phyloP scores from a whole-genome alignment of 352 stramenopile species.

The Phytophthora litchii region DNA sequence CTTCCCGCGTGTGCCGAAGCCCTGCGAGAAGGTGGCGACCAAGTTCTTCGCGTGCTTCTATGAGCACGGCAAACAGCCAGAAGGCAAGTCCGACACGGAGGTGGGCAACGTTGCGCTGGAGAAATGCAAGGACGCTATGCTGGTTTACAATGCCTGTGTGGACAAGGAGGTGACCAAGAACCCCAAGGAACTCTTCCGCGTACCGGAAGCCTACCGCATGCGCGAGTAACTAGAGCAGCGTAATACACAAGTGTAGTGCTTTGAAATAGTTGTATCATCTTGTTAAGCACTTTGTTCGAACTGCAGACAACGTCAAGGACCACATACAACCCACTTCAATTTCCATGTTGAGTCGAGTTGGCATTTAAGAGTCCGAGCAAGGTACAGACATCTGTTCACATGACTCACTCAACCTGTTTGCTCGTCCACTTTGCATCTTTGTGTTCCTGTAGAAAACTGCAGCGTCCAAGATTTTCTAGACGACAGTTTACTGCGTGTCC shows the following conservation, averaged over 20 bases:
- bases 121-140: conserved; percentile 56
- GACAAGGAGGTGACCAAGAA: conserved; percentile 55
- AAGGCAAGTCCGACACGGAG: conserved; percentile 57
- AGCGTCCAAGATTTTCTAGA: conserved; percentile 12
- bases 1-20: conserved; percentile 78
- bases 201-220: conserved; percentile 80
- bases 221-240: conserved; percentile 41
- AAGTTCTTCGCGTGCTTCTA: conserved; percentile 87
- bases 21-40: conserved; percentile 70
- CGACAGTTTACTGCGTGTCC: conserved; percentile 74
- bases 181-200: conserved; percentile 81
- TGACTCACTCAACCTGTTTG: conserved; percentile 5
- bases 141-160: conserved; percentile 81
- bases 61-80: conserved; percentile 75
- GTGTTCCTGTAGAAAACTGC: conserved; percentile 10
- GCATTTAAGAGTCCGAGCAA: conserved; percentile 30
- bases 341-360: conserved; percentile 39
- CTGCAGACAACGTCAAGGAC: conserved; percentile 17
- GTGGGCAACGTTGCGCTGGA: conserved; percentile 70
- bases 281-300: conserved; percentile 25
- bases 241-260: conserved; percentile 19
- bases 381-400: conserved; percentile 11
- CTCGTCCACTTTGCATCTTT: conserved; percentile 19
- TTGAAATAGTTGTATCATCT: conserved; percentile 37
- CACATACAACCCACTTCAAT: conserved; percentile 34